Evolutionary conservation across 257 asterid genomes (phyloP), one percentile per base, ranked within the genome.

Genomic region (Capsicum rhomboideum): DNA sequence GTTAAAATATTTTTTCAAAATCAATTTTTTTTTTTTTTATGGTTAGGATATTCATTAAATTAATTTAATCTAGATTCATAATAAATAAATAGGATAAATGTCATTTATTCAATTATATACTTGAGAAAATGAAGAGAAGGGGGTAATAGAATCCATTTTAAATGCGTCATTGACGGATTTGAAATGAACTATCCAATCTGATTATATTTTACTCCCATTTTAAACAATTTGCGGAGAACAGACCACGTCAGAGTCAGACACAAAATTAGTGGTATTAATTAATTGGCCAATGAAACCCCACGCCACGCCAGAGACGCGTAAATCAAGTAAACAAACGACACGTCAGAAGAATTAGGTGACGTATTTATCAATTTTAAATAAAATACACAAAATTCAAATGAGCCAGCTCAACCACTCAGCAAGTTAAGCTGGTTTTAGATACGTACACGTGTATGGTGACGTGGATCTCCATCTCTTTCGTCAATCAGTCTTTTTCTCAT

Each of bases 371-470:
- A 86, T 80, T 84, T 85, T 6, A 72, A 44, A 72, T n/a, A 42
- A 72, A 72, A 12, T 42, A 84, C 90, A 84, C 91, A 78, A 84
- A 72, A 58, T 66, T 16, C 82, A 85, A 50, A 69, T 9, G 84
- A 66, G 89, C 95, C 97, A 94, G 92, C 93, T 92, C 97, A 90
- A 84, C 87, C 54, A 68, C 40, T 78, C 85, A 64, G 37, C 17
- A 11, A 71, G 18, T 31, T 74, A 74, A 46, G 23, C 21, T 46
- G 26, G 7, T 75, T 63, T 75, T 49, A 49, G 23, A 75, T 52
- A 49, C 84, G 83, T 86, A 93, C 98, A 93, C 99, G 98, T 96
- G 97, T 89, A 84, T 18, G 64, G 83, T 93, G 98, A 96, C 99
- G 96, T 93, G 99, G 97, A 72, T 86, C 86, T 80, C 85, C 93